Percentiles rank a stretch among this genome's conserved stretches.
Conservation (phyloP, 371 early-diverging fungal genomes). For the Mortierella sp. region DNA sequence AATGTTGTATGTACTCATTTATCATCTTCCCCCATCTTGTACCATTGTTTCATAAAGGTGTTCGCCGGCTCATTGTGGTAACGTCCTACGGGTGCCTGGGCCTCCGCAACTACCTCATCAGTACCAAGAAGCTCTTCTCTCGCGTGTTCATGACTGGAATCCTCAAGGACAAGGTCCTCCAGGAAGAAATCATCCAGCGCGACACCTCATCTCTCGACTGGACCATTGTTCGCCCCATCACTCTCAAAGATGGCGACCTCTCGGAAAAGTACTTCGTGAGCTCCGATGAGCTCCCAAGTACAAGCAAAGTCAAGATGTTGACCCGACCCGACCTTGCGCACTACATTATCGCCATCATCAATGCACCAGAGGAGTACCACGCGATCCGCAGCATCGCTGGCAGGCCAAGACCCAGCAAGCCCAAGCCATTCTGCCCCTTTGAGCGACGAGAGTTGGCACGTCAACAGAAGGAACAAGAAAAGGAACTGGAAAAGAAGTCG, state of each 20-base stretch:
- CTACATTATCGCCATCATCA: conserved; percentile 34
- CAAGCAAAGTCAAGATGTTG: conserved; percentile 27
- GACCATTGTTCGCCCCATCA: conserved; percentile 51
- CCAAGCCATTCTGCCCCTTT: conserved; percentile 19
- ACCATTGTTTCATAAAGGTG: conserved; percentile 12
- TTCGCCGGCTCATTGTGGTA: conserved; percentile 38
- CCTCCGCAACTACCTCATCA: conserved; percentile 50
- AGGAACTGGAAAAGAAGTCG: background rate
- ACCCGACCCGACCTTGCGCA: conserved; percentile 37
- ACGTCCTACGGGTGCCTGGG: conserved; percentile 48
- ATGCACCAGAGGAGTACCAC: conserved; percentile 8
- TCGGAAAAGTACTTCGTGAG: conserved; percentile 30
- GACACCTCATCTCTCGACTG: conserved; percentile 30
- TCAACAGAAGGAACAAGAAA: conserved; percentile 1
- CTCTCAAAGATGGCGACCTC: conserved; percentile 41
- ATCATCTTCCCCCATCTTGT: background rate
- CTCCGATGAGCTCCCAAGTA: conserved; percentile 25
- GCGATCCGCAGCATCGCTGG: conserved; percentile 46
- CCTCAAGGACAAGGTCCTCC: conserved; percentile 50
- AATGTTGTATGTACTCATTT: no score
- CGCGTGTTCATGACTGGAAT: conserved; percentile 49
- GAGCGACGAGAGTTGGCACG: conserved; percentile 17
- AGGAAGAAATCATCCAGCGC: conserved; percentile 48
- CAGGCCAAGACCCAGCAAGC: conserved; percentile 24
- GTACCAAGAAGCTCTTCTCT: conserved; percentile 33